Evolutionary conservation across 495 filamentous ascomycete genomes (phyloP).

Genomic region (Hypoxylon intermedium): DNA sequence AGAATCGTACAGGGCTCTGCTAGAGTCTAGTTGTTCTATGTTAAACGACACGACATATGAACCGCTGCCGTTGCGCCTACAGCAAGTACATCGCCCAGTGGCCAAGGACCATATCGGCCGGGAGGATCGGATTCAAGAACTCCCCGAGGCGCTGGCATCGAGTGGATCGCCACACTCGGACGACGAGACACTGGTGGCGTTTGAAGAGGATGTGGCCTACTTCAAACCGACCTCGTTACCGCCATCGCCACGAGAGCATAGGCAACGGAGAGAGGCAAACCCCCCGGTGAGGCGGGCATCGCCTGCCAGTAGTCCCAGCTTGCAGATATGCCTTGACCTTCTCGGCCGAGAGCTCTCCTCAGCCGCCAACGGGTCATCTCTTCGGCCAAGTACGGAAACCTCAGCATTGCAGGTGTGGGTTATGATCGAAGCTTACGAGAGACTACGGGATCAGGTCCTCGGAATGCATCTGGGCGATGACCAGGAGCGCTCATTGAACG

Average conservation of each 20-base stretch:
- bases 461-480: conserved; percentile 30
- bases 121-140: conserved; percentile 17
- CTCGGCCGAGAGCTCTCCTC: conserved; percentile 53
- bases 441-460: conserved; percentile 47
- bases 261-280: conserved; percentile 6
- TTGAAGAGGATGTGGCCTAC: conserved; percentile 50
- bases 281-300: conserved; percentile 21
- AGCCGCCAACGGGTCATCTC: conserved; percentile 33
- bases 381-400: conserved; percentile 45
- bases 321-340: conserved; percentile 53
- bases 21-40: conserved; percentile 44
- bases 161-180: conserved; percentile 47
- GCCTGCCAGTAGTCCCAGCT: conserved; percentile 40
- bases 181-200: conserved; percentile 53
- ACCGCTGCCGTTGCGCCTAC: conserved; percentile 32
- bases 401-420: conserved; percentile 64
- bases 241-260: conserved; percentile 32
- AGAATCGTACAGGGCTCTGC: conserved; percentile 52
- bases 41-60: conserved; percentile 28
- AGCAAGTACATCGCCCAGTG: not conserved
- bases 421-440: conserved; percentile 60
- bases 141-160: conserved; percentile 20
- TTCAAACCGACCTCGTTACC: conserved; percentile 50
- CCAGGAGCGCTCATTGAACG: conserved; percentile 35
- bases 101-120: conserved; percentile 6